These are phyloP conservation scores for Echinosophora koreensis DNA, from an alignment of 306 rosid species.

Conservation along the genomic window DNA sequence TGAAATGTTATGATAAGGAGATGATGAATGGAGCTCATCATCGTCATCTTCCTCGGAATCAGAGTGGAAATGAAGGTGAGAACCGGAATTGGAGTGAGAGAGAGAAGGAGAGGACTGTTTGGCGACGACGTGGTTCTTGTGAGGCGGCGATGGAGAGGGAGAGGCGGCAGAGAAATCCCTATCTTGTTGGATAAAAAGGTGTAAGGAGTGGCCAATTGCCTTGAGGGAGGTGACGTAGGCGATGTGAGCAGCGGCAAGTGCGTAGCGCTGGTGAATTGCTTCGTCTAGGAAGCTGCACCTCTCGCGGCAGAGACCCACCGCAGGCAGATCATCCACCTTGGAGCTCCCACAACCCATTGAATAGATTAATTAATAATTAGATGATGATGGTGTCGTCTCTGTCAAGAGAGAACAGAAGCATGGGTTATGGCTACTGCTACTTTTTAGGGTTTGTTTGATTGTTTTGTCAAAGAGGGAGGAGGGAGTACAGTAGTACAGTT, in stretches of 20 bases:
- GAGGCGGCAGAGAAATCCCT: slow-evolving; percentile 47
- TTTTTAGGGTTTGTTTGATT: background rate
- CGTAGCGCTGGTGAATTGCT: slow-evolving; percentile 80
- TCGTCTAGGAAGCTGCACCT: slow-evolving; percentile 74
- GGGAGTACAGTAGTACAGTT: slow-evolving; percentile 3
- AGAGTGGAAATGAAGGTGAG: slow-evolving; percentile 79
- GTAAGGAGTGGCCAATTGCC: slow-evolving; percentile 69
- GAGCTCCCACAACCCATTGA: slow-evolving; percentile 89
- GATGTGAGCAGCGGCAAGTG: slow-evolving; percentile 78
- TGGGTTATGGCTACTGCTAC: too few relatives aligned
- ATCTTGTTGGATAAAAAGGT: slow-evolving; percentile 58
- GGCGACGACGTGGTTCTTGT: background rate
- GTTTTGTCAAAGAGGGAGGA: too few relatives aligned
- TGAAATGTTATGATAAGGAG: background rate
- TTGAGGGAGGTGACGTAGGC: slow-evolving; percentile 78
- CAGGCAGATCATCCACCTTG: slow-evolving; percentile 91
- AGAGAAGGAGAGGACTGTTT: slow-evolving; percentile 30
- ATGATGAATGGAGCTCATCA: slow-evolving; percentile 57
- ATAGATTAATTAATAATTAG: too few relatives aligned
- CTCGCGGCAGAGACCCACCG: slow-evolving; percentile 88
- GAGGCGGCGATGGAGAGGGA: slow-evolving; percentile 53
- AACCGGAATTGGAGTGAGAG: slow-evolving; percentile 67
- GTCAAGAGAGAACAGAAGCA: too few relatives aligned
- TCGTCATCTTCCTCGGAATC: slow-evolving; percentile 53
- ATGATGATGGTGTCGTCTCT: too few relatives aligned